These are phyloP conservation scores for Fomitopsis pulvina DNA, from an alignment of 768 basidiomycete genomes.

Conservation along the genomic window DNA sequence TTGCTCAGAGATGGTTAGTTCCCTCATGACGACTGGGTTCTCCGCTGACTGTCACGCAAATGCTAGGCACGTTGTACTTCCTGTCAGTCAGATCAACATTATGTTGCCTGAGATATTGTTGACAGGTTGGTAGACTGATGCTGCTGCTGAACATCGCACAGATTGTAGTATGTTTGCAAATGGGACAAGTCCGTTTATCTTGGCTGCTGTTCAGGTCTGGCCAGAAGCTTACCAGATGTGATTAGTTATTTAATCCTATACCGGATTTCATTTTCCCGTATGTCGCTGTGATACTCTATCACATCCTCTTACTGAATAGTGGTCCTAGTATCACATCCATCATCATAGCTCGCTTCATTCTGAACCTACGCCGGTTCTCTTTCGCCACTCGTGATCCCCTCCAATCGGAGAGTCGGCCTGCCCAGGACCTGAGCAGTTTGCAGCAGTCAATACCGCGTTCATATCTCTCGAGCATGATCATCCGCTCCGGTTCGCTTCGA, in stretches of 20 bases:
- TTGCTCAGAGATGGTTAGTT: background rate
- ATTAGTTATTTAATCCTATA: background rate
- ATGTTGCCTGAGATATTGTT: background rate
- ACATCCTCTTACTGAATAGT: background rate
- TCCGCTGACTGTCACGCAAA: background rate
- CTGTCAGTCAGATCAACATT: background rate
- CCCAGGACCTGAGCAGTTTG: background rate
- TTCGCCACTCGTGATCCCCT: background rate
- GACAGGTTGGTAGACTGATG: background rate
- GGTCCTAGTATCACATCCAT: background rate
- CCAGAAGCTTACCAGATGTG: background rate
- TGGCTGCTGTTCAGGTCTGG: background rate
- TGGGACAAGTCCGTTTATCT: background rate
- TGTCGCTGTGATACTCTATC: background rate
- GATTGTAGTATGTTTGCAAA: background rate
- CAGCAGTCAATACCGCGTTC: background rate
- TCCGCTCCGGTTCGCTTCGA: background rate
- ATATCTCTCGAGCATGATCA: background rate
- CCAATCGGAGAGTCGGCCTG: background rate
- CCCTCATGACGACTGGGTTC: too few species aligned
- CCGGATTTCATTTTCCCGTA: background rate
- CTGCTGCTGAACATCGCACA: background rate
- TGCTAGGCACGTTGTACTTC: slow-evolving; percentile 1
- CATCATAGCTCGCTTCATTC: background rate
- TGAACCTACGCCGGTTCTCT: background rate